These are phyloP conservation scores for Schizothecium vesticola DNA, from an alignment of 495 filamentous ascomycete genomes.

Conservation along the genomic window DNA sequence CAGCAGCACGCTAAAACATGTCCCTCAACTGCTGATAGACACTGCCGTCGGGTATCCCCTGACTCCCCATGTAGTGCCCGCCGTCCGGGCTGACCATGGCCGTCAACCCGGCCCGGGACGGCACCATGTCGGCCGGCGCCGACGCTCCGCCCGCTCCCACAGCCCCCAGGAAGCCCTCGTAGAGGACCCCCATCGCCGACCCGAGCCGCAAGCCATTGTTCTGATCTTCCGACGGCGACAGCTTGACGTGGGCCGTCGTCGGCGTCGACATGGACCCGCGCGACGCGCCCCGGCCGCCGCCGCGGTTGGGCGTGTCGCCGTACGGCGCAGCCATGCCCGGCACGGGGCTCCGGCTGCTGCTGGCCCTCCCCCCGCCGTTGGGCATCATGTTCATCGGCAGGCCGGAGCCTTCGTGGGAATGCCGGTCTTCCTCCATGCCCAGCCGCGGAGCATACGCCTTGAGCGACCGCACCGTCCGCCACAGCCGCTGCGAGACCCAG, in stretches of 20 bases:
- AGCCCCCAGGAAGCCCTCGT: constrained; percentile 27
- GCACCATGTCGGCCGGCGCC: background rate
- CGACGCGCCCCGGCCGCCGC: background rate
- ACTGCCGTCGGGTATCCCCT: background rate
- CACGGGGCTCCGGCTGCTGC: constrained; percentile 2
- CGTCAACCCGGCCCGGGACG: background rate
- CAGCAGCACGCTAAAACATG: constrained; percentile 13
- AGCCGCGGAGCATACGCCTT: constrained; percentile 75
- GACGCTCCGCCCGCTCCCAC: background rate
- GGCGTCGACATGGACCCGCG: constrained; percentile 7
- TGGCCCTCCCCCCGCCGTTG: constrained; percentile 1
- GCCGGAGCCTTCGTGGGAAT: background rate
- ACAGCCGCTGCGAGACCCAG: constrained; percentile 72
- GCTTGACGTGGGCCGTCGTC: constrained; percentile 8
- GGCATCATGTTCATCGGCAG: background rate
- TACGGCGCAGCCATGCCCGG: background rate
- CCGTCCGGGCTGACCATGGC: background rate
- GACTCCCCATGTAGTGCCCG: background rate
- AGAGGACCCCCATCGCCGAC: constrained; percentile 43
- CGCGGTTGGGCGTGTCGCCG: background rate
- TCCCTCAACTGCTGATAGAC: constrained; percentile 21
- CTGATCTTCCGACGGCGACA: constrained; percentile 16
- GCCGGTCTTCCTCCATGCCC: constrained; percentile 50
- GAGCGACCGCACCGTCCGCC: constrained; percentile 74
- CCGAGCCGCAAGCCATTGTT: constrained; percentile 38